phyloP scores from a whole-genome alignment of 768 basidiomycete genomes.

The Amanita exitialis region DNA sequence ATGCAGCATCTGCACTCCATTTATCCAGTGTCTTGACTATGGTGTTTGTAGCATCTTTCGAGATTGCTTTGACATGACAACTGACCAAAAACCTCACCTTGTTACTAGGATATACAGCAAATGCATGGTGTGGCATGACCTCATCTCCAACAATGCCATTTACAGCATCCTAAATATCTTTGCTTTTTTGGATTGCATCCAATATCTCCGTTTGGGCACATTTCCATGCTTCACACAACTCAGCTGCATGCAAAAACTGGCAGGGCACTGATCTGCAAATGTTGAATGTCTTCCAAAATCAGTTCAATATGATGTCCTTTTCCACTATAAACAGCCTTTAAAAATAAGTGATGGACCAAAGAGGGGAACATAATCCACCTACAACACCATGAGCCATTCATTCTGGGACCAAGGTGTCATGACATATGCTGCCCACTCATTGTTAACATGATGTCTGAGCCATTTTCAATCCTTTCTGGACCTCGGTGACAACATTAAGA shows the following conservation, averaged over 20 bases:
- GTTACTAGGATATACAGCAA: not conserved
- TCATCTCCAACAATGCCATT: not conserved
- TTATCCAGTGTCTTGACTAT: not conserved
- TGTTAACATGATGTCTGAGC: not conserved
- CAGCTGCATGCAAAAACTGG: not conserved
- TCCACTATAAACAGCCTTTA: not conserved
- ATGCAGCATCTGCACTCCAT: slow-evolving; percentile 1
- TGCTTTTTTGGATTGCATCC: not conserved
- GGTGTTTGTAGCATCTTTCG: no score
- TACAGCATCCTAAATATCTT: not conserved
- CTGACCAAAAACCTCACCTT: not conserved
- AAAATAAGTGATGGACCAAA: not conserved
- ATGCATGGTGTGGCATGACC: not conserved
- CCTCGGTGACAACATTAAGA: not conserved
- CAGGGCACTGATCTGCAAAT: not conserved
- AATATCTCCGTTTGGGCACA: not conserved
- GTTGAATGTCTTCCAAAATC: not conserved
- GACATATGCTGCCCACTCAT: not conserved
- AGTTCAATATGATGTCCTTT: not conserved
- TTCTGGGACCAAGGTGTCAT: not conserved
- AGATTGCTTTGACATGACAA: not conserved
- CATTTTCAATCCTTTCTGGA: not conserved
- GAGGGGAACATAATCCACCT: not conserved
- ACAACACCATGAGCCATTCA: not conserved
- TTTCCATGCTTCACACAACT: not conserved